phyloP scores from a whole-genome alignment of 129 eudicot species.

The Tanacetum coccineum region DNA sequence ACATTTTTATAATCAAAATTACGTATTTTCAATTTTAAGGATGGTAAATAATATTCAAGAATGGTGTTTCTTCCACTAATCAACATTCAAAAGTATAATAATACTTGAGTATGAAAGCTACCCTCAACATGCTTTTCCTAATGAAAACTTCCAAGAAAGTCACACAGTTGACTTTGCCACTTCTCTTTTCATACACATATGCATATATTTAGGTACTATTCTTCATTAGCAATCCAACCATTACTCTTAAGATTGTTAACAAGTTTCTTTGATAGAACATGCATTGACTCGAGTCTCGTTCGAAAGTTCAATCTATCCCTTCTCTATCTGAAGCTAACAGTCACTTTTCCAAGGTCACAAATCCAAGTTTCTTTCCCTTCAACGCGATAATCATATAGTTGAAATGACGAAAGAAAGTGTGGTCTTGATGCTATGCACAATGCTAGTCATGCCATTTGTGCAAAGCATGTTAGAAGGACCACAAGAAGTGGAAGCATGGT shows the following conservation, averaged over 20 bases:
- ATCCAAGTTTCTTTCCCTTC: background rate
- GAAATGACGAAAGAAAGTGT: slow-evolving; percentile 25
- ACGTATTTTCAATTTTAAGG: background rate
- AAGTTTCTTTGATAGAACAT: slow-evolving; percentile 2
- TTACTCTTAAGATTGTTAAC: background rate
- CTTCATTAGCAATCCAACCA: slow-evolving; percentile 1
- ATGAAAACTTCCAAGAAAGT: slow-evolving; percentile 14
- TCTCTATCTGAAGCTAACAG: background rate
- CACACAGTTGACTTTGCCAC: slow-evolving; percentile 9
- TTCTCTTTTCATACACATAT: background rate
- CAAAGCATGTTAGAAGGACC: slow-evolving; percentile 29
- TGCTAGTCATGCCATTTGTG: slow-evolving; percentile 22
- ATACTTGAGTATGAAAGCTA: slow-evolving; percentile 22
- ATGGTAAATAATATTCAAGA: slow-evolving; percentile 8
- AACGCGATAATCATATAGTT: background rate
- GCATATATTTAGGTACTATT: background rate
- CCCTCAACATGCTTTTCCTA: slow-evolving; percentile 2
- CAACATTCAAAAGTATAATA: background rate
- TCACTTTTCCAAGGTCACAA: background rate
- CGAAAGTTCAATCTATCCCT: background rate
- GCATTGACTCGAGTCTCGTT: background rate
- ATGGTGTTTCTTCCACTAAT: slow-evolving; percentile 20
- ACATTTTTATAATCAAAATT: background rate
- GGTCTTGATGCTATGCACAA: slow-evolving; percentile 25
- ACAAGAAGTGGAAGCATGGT: slow-evolving; percentile 39